phyloP scores from a whole-genome alignment of 768 basidiomycete genomes.

The Tricholoma saponaceum region DNA sequence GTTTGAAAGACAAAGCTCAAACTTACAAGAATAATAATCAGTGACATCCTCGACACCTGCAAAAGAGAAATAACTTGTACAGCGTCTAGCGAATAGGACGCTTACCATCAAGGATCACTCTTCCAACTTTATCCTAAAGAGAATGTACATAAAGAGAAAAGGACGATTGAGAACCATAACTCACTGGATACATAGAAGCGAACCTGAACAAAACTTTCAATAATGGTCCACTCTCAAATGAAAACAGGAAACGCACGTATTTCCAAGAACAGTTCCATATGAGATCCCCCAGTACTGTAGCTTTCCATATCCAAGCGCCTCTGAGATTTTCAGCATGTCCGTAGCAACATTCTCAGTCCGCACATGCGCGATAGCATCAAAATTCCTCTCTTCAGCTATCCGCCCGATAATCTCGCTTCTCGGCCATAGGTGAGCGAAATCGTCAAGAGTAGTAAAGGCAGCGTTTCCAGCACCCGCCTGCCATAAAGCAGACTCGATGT shows the following conservation, averaged over 20 bases:
- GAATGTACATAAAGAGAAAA: background rate
- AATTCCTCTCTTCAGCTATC: constrained; percentile 26
- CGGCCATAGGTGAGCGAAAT: constrained; percentile 20
- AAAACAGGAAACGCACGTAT: constrained; percentile 1
- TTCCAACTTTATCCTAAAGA: constrained; percentile 33
- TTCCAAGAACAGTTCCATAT: constrained; percentile 7
- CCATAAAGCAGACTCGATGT: too few species aligned
- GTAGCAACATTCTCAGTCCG: constrained; percentile 33
- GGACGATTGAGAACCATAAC: constrained; percentile 1
- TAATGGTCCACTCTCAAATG: background rate
- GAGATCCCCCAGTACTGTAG: constrained; percentile 28
- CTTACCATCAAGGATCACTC: constrained; percentile 28
- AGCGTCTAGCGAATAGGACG: too few species aligned
- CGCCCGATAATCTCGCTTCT: constrained; percentile 24
- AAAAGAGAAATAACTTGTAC: too few species aligned
- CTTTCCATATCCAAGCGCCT: constrained; percentile 27
- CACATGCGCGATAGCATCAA: constrained; percentile 23
- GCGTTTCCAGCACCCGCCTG: too few species aligned
- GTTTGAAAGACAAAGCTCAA: background rate
- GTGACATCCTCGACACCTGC: constrained; percentile 33
- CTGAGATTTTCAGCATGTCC: constrained; percentile 33
- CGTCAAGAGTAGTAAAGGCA: too few species aligned
- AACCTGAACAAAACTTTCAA: constrained; percentile 10
- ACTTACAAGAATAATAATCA: constrained; percentile 33
- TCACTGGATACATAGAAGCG: constrained; percentile 23